Conservation (phyloP, 202 grass and related monocot species). For the Zizania palustris region DNA sequence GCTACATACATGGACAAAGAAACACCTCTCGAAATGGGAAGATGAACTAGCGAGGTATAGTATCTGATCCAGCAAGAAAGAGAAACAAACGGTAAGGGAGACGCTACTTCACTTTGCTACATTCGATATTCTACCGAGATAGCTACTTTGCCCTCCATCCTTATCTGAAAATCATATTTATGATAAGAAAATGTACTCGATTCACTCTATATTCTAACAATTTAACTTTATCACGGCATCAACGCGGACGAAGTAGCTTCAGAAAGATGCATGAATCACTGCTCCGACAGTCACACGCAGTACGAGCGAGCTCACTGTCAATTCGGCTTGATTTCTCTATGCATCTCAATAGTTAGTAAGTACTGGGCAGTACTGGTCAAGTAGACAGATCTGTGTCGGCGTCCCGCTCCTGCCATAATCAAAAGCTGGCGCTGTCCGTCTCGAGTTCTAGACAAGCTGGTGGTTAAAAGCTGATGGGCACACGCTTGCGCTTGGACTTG, state of each 20-base stretch:
- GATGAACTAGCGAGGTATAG: slow-evolving; percentile 33
- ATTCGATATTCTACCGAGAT: slow-evolving; percentile 40
- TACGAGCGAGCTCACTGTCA: not conserved
- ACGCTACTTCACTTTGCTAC: too few species aligned
- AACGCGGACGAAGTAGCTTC: slow-evolving; percentile 32
- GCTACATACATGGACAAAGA: not conserved
- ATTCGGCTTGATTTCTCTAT: not conserved
- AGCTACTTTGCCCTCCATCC: slow-evolving; percentile 19
- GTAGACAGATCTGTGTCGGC: not conserved
- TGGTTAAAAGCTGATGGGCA: slow-evolving; percentile 24
- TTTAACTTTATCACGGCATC: slow-evolving; percentile 14
- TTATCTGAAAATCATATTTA: slow-evolving; percentile 46
- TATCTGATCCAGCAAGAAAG: slow-evolving; percentile 22
- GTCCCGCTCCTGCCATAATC: not conserved
- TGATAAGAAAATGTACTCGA: too few species aligned
- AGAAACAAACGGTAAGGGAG: not conserved
- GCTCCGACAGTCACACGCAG: slow-evolving; percentile 22
- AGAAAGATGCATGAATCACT: slow-evolving; percentile 19
- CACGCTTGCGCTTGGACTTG: not conserved
- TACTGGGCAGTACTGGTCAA: not conserved
- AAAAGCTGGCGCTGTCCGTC: not conserved
- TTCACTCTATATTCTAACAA: too few species aligned
- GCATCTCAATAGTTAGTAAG: not conserved
- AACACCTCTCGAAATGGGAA: not conserved
- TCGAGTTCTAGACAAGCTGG: slow-evolving; percentile 32